Evolutionary conservation across 1,284 basidiomycete genomes (phyloP).

Genomic region (Phylloboletellus chloephorus): DNA sequence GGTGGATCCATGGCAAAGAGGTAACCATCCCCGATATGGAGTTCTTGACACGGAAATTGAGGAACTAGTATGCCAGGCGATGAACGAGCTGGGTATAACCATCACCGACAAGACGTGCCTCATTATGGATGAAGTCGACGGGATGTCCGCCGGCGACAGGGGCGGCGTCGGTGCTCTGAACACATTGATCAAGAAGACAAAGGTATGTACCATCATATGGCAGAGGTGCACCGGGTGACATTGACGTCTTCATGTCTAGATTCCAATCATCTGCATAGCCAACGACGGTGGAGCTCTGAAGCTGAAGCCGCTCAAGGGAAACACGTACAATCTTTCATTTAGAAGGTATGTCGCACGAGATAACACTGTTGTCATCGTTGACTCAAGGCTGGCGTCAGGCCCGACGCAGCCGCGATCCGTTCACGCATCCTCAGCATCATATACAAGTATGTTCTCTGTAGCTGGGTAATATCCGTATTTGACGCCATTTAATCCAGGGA

Average conservation of each 20-base stretch:
- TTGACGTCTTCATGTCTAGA: conserved; percentile 38
- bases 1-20: conserved; percentile 69
- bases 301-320: conserved; percentile 79
- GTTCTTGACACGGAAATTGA: conserved; percentile 1
- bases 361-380: neutral
- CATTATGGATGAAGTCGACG: conserved; percentile 99
- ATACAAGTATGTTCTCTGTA: conserved; percentile 60
- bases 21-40: conserved; percentile 33
- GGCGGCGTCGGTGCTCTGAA: conserved; percentile 95
- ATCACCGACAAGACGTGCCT: conserved; percentile 82
- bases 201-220: conserved; percentile 41
- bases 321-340: conserved; percentile 77
- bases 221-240: neutral
- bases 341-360: conserved; percentile 48
- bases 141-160: conserved; percentile 96
- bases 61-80: conserved; percentile 37
- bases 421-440: conserved; percentile 86
- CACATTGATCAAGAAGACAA: conserved; percentile 89
- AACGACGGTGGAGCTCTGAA: conserved; percentile 87
- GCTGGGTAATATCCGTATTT: neutral
- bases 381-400: conserved; percentile 43
- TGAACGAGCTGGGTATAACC: conserved; percentile 61
- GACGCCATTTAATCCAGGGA: conserved; percentile 50
- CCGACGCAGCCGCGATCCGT: conserved; percentile 67
- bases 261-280: conserved; percentile 97